Evolutionary conservation across 2,329 filamentous ascomycete genomes (phyloP), one percentile per base, ranked within the genome.

Genomic region (Neurospora sp.): DNA sequence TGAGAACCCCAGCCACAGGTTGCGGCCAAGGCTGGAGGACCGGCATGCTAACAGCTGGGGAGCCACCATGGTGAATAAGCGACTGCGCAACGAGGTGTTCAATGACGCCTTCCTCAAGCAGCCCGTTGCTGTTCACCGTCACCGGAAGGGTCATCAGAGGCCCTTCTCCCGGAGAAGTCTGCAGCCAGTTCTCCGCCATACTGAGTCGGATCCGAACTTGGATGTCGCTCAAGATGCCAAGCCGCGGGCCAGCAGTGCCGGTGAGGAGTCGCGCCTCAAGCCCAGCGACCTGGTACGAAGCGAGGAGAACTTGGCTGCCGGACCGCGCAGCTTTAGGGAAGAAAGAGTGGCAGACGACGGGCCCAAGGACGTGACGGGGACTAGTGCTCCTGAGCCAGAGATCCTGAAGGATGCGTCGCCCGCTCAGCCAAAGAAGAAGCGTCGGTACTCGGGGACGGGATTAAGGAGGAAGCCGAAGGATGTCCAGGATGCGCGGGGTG

Each of bases 61-160:
- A 8, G 93, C 93, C 17, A 97, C 94, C 0, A 94, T 91, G 28
- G 92, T 97, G 70, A 98, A 98, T 78, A 91, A 92, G 75, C 89
- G 90, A 71, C 81, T 98, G 46, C 90, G 94, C 71, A 95, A 97
- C 77, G 92, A 97, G 78, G 93, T 97, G 0, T 91, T 97, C 77
- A 92, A 93, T 46, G 94, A 97, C 77, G 95, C 95, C 0, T 97
- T 97, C 76, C 83, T 93, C 62, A 92, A 93, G 71, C 91, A 93
- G 68, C 89, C 91, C 0, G 91, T 97, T 71, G 90, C 92, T n/a
- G 82, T 90, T 75, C 92, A 94, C 75, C 90, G 91, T 72, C 90
- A 93, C 71, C 89, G 91, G 39, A 87, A 88, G 72, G 91, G 91
- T 71, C 87, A 89, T 57, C 74, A 76, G 6, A 72, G 74, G 1